phyloP scores from a whole-genome alignment of 768 basidiomycete species.

The Lepiota brunneoincarnata region DNA sequence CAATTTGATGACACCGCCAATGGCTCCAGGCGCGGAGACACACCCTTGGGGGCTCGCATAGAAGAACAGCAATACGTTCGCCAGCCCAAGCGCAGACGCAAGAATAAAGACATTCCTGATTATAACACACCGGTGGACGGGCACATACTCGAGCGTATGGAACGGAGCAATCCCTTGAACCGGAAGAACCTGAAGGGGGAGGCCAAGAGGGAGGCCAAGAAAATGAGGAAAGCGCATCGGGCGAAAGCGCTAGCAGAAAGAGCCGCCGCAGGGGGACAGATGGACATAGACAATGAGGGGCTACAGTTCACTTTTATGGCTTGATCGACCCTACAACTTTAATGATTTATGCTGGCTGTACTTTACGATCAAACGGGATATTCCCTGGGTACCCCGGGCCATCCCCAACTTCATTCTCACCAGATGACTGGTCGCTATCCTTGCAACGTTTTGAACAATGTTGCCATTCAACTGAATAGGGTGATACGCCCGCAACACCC shows the following conservation, averaged over 20 bases:
- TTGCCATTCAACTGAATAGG: too few species aligned
- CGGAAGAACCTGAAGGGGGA: slow-evolving; percentile 60
- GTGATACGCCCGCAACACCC: too few species aligned
- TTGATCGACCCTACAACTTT: slow-evolving; percentile 8
- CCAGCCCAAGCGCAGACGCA: slow-evolving; percentile 62
- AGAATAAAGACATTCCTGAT: slow-evolving; percentile 48
- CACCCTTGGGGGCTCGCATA: slow-evolving; percentile 14
- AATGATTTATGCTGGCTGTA: too few species aligned
- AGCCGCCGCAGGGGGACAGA: slow-evolving; percentile 24
- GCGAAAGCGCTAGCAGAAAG: slow-evolving; percentile 8
- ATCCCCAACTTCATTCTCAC: too few species aligned
- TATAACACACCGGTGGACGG: slow-evolving; percentile 51
- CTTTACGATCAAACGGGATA: too few species aligned
- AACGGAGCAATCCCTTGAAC: slow-evolving; percentile 56
- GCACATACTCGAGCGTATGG: slow-evolving; percentile 45
- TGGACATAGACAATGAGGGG: slow-evolving; percentile 48
- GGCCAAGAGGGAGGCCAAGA: slow-evolving; percentile 65
- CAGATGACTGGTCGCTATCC: too few species aligned
- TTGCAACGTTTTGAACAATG: too few species aligned
- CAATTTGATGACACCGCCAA: slow-evolving; percentile 12
- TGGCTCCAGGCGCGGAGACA: slow-evolving; percentile 10
- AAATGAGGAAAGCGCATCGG: slow-evolving; percentile 50
- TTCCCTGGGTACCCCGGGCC: too few species aligned
- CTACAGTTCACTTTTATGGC: slow-evolving; percentile 49
- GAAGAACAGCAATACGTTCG: slow-evolving; percentile 25